Base-by-base conservation (phyloP, 495 filamentous ascomycete species). In the Talaromyces liani region DNA sequence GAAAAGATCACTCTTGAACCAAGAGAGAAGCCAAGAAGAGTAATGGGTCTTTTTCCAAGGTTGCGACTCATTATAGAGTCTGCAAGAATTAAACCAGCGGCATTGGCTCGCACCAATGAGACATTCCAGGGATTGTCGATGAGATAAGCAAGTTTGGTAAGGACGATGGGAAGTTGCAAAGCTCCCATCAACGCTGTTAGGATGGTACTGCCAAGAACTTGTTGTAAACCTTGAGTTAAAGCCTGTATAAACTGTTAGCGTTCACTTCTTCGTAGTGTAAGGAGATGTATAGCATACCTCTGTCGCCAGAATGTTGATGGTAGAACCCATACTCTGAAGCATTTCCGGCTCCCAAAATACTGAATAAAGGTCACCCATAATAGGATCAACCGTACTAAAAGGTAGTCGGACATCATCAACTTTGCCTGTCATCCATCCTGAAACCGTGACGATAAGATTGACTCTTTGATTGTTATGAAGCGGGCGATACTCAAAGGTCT, bases 101-200 rank as follows among this genome's bases (percentile, higher is more conserved):
- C 80, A 65, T 88, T 90, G 41, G 94, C 95, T 63, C 94, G 88
- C 64, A 91, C 91, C 25, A 97, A 82, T 2, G 95, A 98, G 18
- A 97, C 93, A 16, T 87, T 91, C 94, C 94, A 99, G 0, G 94
- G 94, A 66, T 99, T 99, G 73, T 99, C 94, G 68, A 99, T 97
- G 8, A 99, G 80, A 69, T 99, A 99, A 4, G 94, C 84, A 8
- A 99, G 87, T 70, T 99, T 99, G 3, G 93, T 92, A 24, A 99
- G 80, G 3, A 97, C 88, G 33, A 99, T 85, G 2, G 94, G 94
- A 6, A 98, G 77, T 73, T 95, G 92, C n/a, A 99, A 76, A 29
- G 92, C 91, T 60, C 93, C 87, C 94, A 99, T 97, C 22, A 99
- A 77, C 59, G 86, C 81, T 29, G 93, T 85, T 25, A 99, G 76